Percentiles rank a stretch among this genome's conserved stretches.
Conservation (phyloP, 1,284 basidiomycete genomes). For the Farysia itapuensis region DNA sequence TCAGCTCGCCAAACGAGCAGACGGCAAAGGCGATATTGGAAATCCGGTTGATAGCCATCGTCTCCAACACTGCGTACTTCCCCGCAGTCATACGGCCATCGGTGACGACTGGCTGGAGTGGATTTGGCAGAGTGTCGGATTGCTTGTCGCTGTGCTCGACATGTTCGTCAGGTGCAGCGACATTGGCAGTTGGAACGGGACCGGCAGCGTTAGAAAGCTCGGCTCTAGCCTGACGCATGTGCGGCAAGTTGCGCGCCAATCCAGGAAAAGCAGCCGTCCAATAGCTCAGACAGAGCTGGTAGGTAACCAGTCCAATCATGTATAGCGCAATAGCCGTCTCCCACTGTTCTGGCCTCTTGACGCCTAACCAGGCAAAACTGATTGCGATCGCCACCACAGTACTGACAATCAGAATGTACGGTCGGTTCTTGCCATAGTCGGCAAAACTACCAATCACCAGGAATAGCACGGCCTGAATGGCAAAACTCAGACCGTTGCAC, state of each 20-base stretch:
- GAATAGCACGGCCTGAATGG: slow-evolving; percentile 65
- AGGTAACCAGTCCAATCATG: slow-evolving; percentile 77
- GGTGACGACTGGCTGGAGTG: neutral
- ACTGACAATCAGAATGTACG: slow-evolving; percentile 30
- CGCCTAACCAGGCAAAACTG: slow-evolving; percentile 17
- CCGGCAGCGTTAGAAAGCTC: slow-evolving; percentile 60
- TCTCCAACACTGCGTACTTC: slow-evolving; percentile 74
- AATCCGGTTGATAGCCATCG: slow-evolving; percentile 78
- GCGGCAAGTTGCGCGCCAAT: slow-evolving; percentile 75
- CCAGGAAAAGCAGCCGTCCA: slow-evolving; percentile 80
- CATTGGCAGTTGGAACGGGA: neutral
- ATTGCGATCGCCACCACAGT: slow-evolving; percentile 30
- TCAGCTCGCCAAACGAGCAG: slow-evolving; percentile 75
- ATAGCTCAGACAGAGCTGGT: slow-evolving; percentile 78
- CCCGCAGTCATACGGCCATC: slow-evolving; percentile 61
- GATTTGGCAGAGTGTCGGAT: slow-evolving; percentile 1
- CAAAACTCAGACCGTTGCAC: slow-evolving; percentile 43
- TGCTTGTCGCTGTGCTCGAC: slow-evolving; percentile 1
- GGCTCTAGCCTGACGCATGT: slow-evolving; percentile 68
- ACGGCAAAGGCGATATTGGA: slow-evolving; percentile 78
- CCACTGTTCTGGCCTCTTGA: slow-evolving; percentile 71
- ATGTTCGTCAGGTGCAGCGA: neutral
- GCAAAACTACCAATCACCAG: slow-evolving; percentile 74
- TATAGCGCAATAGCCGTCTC: slow-evolving; percentile 74
- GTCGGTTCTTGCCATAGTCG: slow-evolving; percentile 27